Evolutionary conservation across 495 filamentous ascomycete species (phyloP), one percentile per base, ranked within the genome.

Genomic region (Tuber umbilicatum): DNA sequence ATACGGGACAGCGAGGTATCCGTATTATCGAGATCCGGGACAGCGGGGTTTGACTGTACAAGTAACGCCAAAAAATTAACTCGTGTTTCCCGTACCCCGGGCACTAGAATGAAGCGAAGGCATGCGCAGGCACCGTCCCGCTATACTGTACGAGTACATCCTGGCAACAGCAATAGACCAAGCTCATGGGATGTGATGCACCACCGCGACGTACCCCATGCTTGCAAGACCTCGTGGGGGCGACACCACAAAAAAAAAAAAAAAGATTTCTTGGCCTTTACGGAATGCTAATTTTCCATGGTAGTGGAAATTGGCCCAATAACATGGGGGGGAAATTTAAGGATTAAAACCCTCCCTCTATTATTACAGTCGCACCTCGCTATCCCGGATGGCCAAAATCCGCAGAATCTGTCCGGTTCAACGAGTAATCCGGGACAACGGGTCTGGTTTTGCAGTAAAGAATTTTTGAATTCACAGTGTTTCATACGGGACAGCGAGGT

Each of bases 21-120:
- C n/a, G n/a, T n/a, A n/a, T n/a, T n/a, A n/a, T n/a, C n/a, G n/a
- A n/a, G n/a, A n/a, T n/a, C n/a, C n/a, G n/a, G n/a, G n/a, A n/a
- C n/a, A n/a, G n/a, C n/a, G n/a, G n/a, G n/a, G n/a, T n/a, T n/a
- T n/a, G n/a, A n/a, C n/a, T n/a, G n/a, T n/a, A n/a, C n/a, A n/a
- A n/a, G n/a, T n/a, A 78, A 79, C 77, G 77, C 77, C 77, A 79
- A 41, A 79, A 41, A 78, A 74, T 72, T 79, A 72, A 79, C 76
- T 79, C 72, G 72, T 74, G 77, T 74, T 69, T 79, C 78, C 78
- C 75, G 60, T 70, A 76, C 79, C 73, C 73, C 73, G 78, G 78
- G 78, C 78, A 80, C 78, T 80, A 80, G 70, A 75, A 75, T 72
- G 76, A 79, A 79, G 78, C 78, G 78, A 79, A 74, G 76, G 77